Percentiles rank a stretch among this genome's conserved stretches.
Conservation (phyloP, 495 filamentous ascomycete species). For the Trichoderma erinaceum region DNA sequence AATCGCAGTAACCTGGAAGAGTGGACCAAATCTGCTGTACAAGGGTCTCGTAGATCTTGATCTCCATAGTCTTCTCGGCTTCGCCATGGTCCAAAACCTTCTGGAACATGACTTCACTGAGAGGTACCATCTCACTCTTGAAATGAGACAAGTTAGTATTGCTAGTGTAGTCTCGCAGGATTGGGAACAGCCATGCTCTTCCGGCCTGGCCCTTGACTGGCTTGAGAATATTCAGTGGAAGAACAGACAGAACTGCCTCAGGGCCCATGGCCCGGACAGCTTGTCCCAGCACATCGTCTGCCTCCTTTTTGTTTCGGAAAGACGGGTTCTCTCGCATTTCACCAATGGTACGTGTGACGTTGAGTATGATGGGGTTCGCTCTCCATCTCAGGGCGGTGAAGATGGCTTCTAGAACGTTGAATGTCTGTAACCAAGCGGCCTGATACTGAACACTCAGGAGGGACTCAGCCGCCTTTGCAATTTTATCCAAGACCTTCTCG, state of each 20-base stretch:
- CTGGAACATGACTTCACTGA: constrained; percentile 88
- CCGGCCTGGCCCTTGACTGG: constrained; percentile 71
- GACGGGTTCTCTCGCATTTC: constrained; percentile 83
- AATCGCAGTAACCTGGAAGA: constrained; percentile 90
- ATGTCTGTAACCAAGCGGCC: constrained; percentile 90
- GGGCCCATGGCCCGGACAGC: constrained; percentile 88
- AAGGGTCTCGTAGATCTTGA: constrained; percentile 95
- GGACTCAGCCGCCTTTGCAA: constrained; percentile 59
- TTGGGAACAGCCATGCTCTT: constrained; percentile 88
- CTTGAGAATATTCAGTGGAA: constrained; percentile 78
- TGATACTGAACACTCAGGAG: constrained; percentile 87
- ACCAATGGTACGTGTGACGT: constrained; percentile 69
- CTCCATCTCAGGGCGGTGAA: constrained; percentile 85
- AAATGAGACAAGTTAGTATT: constrained; percentile 87
- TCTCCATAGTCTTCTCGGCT: constrained; percentile 81
- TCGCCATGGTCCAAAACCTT: constrained; percentile 71
- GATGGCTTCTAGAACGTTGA: constrained; percentile 79
- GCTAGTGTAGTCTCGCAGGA: constrained; percentile 74
- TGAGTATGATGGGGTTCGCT: constrained; percentile 65
- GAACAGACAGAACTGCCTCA: constrained; percentile 65
- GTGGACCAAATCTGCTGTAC: constrained; percentile 93
- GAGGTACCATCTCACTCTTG: constrained; percentile 72
- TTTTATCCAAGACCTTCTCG: constrained; percentile 71
- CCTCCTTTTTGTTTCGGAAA: constrained; percentile 91
- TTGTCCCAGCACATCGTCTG: constrained; percentile 78